phyloP scores from a whole-genome alignment of 768 basidiomycete genomes.

The Tricholoma terreum region DNA sequence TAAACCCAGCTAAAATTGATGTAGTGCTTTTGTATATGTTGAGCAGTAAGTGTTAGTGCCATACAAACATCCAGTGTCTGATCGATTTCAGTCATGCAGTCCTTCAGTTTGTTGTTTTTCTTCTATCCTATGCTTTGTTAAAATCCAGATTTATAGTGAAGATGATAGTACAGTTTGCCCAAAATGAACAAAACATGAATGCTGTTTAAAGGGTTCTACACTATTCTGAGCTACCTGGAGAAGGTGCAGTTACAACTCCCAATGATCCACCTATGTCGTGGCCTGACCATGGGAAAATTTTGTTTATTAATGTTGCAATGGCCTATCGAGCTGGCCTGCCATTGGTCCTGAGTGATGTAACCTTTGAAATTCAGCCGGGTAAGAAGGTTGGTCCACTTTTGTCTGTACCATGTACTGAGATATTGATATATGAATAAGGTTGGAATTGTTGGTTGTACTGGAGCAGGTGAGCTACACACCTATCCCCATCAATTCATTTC shows the following conservation, averaged over 20 bases:
- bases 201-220: slow-evolving; percentile 66
- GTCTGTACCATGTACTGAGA: neutral
- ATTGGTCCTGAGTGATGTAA: slow-evolving; percentile 57
- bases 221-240: slow-evolving; percentile 58
- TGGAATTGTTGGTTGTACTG: slow-evolving; percentile 48
- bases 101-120: slow-evolving; percentile 37
- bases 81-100: slow-evolving; percentile 37
- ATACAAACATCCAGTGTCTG: neutral
- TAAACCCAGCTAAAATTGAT: slow-evolving; percentile 48
- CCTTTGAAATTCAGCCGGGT: slow-evolving; percentile 53
- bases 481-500: neutral
- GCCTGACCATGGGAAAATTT: slow-evolving; percentile 50
- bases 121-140: neutral
- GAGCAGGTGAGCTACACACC: slow-evolving; percentile 29
- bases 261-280: slow-evolving; percentile 46
- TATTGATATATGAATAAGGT: slow-evolving; percentile 23
- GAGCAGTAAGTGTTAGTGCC: slow-evolving; percentile 35
- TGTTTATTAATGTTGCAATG: slow-evolving; percentile 52
- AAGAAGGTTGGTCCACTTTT: slow-evolving; percentile 49
- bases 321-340: slow-evolving; percentile 63
- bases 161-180: slow-evolving; percentile 53
- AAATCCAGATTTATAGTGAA: slow-evolving; percentile 34
- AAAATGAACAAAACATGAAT: slow-evolving; percentile 70
- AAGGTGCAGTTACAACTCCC: slow-evolving; percentile 42
- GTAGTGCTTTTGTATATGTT: slow-evolving; percentile 51